phyloP scores from a whole-genome alignment of 1,284 basidiomycete genomes.

The Fomitiporia mediterranea region DNA sequence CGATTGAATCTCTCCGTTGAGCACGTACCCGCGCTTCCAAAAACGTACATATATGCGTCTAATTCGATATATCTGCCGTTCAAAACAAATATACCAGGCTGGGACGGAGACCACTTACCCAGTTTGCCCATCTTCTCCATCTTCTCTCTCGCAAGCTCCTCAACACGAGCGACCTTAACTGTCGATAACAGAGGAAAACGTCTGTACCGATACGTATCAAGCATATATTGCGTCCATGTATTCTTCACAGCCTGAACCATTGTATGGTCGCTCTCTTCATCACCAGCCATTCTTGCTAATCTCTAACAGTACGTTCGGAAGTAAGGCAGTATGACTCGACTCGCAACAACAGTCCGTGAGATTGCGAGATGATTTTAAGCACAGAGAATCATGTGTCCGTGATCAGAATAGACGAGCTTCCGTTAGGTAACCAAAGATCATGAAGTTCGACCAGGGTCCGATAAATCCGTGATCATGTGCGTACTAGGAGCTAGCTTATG shows the following conservation, averaged over 20 bases:
- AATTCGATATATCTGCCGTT: constrained; percentile 2
- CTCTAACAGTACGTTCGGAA: not conserved
- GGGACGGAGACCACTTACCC: constrained; percentile 30
- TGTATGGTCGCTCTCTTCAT: not conserved
- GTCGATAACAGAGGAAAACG: constrained; percentile 36
- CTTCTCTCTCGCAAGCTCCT: constrained; percentile 39
- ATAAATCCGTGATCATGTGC: constrained; percentile 1
- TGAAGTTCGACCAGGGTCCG: too few relatives aligned
- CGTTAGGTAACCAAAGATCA: too few relatives aligned
- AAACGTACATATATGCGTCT: constrained; percentile 62
- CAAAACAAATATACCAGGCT: not conserved
- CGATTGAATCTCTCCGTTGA: constrained; percentile 55
- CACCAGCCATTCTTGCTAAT: not conserved
- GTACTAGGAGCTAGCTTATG: too few relatives aligned
- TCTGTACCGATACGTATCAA: constrained; percentile 26
- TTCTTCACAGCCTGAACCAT: constrained; percentile 1
- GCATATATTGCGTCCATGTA: constrained; percentile 30
- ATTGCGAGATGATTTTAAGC: not conserved
- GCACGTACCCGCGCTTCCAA: constrained; percentile 56
- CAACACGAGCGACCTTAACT: constrained; percentile 39
- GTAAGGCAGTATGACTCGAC: too few relatives aligned
- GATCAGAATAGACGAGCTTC: not conserved
- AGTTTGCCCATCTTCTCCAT: constrained; percentile 32
- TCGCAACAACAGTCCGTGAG: not conserved
- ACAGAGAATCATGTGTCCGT: not conserved